Evolutionary conservation across 2,329 filamentous ascomycete species (phyloP), one percentile per base, ranked within the genome.

Genomic region (Cytospora piceicola): DNA sequence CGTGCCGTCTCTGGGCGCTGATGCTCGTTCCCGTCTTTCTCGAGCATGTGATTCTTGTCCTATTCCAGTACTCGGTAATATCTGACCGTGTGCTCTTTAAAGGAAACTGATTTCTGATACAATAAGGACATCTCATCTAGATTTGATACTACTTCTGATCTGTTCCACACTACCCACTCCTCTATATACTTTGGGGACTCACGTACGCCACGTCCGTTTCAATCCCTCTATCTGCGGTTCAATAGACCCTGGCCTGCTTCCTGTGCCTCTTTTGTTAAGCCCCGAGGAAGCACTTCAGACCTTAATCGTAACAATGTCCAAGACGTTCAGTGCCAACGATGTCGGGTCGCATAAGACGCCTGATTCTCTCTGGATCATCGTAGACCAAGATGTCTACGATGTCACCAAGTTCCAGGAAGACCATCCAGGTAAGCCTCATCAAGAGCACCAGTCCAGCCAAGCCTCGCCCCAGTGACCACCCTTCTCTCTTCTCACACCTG

Each of bases 301-400:
- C 61, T 63, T 46, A 55, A 52, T 34, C 66, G 29, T 64, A 70
- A 85, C 66, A 73, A 99, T 99, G 95, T 91, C 94, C 59, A 91
- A 95, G 81, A 90, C 87, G 34, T 97, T 97, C 77, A 90, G 89
- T 63, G 84, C 88, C 70, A 86, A 86, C 81, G 94, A 97, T 77
- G 94, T 99, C 69, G 89, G 94, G 76, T 88, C 91, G 80, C 94
- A 98, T 80, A 97, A 93, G 84, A 97, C 94, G 81, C 79, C 89
- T 55, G 88, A 93, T 75, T 90, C 89, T 76, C 84, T 97, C 68
- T 98, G 89, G 87, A 92, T 98, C 74, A 87, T 96, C 70, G 88
- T 98, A 71, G 94, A 98, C 71, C 91, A 94, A 73, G 94, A 98
- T 78, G 94, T 98, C 71, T 98, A 97, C 79, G 94, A 99, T 76